These are phyloP conservation scores for Citrus mangshanensis DNA, from an alignment of 345 rosid genomes.

Conservation along the genomic window DNA sequence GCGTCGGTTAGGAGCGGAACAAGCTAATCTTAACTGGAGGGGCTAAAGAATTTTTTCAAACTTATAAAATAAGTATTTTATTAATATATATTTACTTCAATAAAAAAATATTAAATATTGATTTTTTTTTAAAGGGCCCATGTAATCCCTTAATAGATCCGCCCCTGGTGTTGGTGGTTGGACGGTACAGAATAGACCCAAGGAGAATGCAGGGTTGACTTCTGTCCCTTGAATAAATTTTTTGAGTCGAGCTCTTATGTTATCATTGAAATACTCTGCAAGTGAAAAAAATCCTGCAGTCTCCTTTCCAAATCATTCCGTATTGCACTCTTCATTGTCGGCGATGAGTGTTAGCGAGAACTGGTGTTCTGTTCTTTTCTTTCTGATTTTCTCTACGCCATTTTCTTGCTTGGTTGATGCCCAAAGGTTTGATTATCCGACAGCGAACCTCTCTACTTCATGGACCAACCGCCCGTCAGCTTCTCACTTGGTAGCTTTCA, in stretches of 20 bases:
- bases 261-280: neutral
- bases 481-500: neutral
- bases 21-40: too few species aligned
- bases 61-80: too few species aligned
- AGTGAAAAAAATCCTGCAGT: neutral
- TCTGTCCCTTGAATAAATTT: neutral
- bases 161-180: too few species aligned
- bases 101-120: too few species aligned
- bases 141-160: too few species aligned
- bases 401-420: neutral
- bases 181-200: too few species aligned
- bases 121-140: too few species aligned
- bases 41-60: too few species aligned
- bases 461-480: constrained; percentile 16
- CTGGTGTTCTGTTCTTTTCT: neutral
- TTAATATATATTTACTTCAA: too few species aligned
- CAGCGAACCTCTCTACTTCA: constrained; percentile 21
- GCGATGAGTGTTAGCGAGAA: neutral
- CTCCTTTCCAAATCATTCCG: neutral
- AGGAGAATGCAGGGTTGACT: neutral
- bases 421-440: constrained; percentile 20
- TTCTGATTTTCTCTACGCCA: neutral
- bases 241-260: neutral
- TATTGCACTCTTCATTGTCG: neutral
- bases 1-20: too few species aligned